Base-by-base conservation (phyloP, 2,329 filamentous ascomycete genomes). In the Lasiodiplodia hormozganensis region DNA sequence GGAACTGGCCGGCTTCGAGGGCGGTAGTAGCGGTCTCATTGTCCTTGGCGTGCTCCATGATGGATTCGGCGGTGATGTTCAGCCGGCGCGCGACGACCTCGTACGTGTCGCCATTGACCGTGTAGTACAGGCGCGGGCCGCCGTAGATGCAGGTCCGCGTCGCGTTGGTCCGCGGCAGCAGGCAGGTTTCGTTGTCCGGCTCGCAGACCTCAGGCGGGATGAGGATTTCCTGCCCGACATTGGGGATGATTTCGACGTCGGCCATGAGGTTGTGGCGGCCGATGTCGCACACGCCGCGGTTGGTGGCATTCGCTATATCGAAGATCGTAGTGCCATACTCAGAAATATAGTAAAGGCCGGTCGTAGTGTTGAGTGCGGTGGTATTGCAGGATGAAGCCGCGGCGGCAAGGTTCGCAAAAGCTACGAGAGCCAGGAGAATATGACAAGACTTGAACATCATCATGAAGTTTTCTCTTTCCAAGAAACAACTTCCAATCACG, bases 221-320 rank as follows among this genome's bases (percentile, higher is more conserved):
- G 18, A 40, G 3, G 54, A 69, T 18, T 2, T n/a, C 6, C 53
- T 69, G 36, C 18, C 53, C 62, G 31, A 31, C 38, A 21, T 54
- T 40, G n/a, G 25, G 12, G 2, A 62, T 16, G 6, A 67, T 62
- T 11, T 31, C 14, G 4, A 23, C 51, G 40, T 69, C 62, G 23
- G 28, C 56, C 62, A 69, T 65, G 38, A 12, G 47, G 43, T 69
- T 69, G 23, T 12, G 7, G 8, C 68, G 68, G 8, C 31, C 68
- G 23, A 69, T 69, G 53, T 69, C 68, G 52, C 68, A 69, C n/a
- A 67, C 28, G 36, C 68, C 62, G 16, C 62, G 68, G 40, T 38
- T 38, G 25, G 47, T 56, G 16, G 47, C 28, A 3, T 21, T 43
- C 16, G 67, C 57, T 7, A 68, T 25, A 2, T 54, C 25, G 21